Conservation (phyloP, 2,329 filamentous ascomycete species). For the Neofusicoccum parvum region DNA sequence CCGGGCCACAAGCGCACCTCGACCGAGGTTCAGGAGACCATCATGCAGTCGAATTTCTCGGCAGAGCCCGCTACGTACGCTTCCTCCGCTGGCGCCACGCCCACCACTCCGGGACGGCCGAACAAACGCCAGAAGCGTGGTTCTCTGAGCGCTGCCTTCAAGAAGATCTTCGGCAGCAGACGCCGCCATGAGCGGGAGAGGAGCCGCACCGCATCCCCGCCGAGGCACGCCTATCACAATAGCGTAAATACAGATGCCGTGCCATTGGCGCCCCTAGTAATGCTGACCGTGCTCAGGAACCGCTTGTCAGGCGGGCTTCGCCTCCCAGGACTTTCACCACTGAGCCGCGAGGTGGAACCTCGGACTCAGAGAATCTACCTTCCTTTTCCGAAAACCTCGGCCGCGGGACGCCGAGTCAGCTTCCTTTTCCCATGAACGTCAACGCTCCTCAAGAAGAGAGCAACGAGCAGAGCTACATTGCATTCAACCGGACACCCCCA, state of each 20-base stretch:
- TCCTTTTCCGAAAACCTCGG: conserved; percentile 33
- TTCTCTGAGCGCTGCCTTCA: conserved; percentile 38
- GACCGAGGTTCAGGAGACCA: conserved; percentile 29
- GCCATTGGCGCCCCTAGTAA: background rate
- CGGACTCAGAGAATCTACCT: background rate
- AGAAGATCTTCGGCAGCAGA: conserved; percentile 42
- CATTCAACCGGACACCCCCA: conserved; percentile 32
- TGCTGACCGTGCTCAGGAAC: conserved; percentile 16
- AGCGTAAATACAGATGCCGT: conserved; percentile 32
- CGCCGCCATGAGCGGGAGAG: conserved; percentile 29
- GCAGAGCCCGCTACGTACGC: background rate
- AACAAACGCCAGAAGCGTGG: conserved; percentile 36
- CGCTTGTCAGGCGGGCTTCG: background rate
- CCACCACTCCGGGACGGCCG: conserved; percentile 30
- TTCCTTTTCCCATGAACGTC: conserved; percentile 45
- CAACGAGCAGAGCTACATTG: conserved; percentile 34
- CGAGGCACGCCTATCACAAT: conserved; percentile 36
- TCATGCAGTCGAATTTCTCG: conserved; percentile 24
- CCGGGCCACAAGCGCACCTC: conserved; percentile 29
- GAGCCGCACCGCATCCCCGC: conserved; percentile 24
- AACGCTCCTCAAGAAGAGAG: conserved; percentile 35
- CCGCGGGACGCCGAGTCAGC: conserved; percentile 39
- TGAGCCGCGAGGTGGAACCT: background rate
- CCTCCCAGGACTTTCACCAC: conserved; percentile 6
- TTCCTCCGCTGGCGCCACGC: conserved; percentile 31